phyloP scores from a whole-genome alignment of 2,329 filamentous ascomycete genomes.

The Pseudogymnoascus sp. region DNA sequence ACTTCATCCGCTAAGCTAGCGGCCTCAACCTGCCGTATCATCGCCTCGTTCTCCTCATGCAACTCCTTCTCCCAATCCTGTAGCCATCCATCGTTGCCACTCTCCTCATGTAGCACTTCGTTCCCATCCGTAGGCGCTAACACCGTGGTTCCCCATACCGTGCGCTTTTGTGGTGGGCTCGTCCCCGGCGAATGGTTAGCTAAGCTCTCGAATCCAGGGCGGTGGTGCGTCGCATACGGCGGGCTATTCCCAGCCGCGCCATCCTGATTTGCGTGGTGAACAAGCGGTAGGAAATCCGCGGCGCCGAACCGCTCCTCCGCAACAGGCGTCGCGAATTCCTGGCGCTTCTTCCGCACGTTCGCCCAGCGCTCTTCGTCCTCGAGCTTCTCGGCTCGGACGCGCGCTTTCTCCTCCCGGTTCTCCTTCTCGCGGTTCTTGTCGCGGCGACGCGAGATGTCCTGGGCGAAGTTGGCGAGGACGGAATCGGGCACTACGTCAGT shows the following conservation, averaged over 20 bases:
- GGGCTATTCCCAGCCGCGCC: constrained; percentile 39
- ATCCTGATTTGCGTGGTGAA: constrained; percentile 35
- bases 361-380: constrained; percentile 59
- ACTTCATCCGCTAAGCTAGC: constrained; percentile 32
- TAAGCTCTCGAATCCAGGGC: constrained; percentile 57
- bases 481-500: constrained; percentile 57
- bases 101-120: constrained; percentile 11
- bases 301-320: constrained; percentile 37
- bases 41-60: constrained; percentile 50
- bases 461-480: constrained; percentile 51
- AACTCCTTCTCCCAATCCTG: constrained; percentile 76
- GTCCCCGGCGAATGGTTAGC: constrained; percentile 62
- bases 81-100: constrained; percentile 73
- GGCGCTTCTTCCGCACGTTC: constrained; percentile 46
- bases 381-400: constrained; percentile 58
- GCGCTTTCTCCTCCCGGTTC: constrained; percentile 59
- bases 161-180: constrained; percentile 66
- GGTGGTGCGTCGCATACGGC: constrained; percentile 46
- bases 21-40: constrained; percentile 52
- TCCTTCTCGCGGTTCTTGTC: constrained; percentile 62
- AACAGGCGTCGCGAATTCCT: constrained; percentile 29
- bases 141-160: constrained; percentile 85
- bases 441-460: constrained; percentile 55
- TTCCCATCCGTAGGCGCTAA: constrained; percentile 41
- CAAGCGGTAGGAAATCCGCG: constrained; percentile 58